Conservation (phyloP, 768 basidiomycete genomes). For the Lentinula aciculospora region DNA sequence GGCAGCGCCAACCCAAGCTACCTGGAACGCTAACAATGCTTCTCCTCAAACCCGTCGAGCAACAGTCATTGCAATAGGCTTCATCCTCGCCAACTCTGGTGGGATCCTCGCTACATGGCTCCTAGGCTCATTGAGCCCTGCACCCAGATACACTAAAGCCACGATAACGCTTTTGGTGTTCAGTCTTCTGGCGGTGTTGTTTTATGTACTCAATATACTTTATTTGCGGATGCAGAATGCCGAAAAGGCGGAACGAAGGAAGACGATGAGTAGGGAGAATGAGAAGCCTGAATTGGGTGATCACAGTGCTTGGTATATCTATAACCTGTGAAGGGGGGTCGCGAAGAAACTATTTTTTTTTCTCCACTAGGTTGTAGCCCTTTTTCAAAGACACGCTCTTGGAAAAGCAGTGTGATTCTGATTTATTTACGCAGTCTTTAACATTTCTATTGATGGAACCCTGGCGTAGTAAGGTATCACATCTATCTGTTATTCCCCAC, state of each 20-base stretch:
- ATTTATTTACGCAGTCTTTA: too few relatives aligned
- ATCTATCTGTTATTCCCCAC: constrained; percentile 61
- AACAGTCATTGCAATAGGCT: constrained; percentile 50
- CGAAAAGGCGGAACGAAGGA: constrained; percentile 19
- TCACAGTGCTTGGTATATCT: constrained; percentile 25
- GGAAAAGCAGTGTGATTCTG: too few relatives aligned
- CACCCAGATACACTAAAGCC: constrained; percentile 18
- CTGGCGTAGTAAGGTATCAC: constrained; percentile 83
- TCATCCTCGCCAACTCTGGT: constrained; percentile 53
- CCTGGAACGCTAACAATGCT: constrained; percentile 61
- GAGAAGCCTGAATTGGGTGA: constrained; percentile 21
- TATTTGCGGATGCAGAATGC: constrained; percentile 20
- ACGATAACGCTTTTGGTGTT: constrained; percentile 8
- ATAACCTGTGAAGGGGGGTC: too few relatives aligned
- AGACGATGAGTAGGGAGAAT: constrained; percentile 11
- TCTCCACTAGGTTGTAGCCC: too few relatives aligned
- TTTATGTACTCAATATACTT: constrained; percentile 16
- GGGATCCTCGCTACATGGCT: constrained; percentile 62
- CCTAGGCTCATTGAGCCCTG: constrained; percentile 27
- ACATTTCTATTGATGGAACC: constrained; percentile 20
- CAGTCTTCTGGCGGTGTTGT: constrained; percentile 15
- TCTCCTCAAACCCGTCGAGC: constrained; percentile 52
- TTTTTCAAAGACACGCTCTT: too few relatives aligned
- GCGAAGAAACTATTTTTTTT: too few relatives aligned
- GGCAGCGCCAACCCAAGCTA: constrained; percentile 43